phyloP scores from a whole-genome alignment of 192 early-diverging fungal genomes.

The Paraglomus occultum region DNA sequence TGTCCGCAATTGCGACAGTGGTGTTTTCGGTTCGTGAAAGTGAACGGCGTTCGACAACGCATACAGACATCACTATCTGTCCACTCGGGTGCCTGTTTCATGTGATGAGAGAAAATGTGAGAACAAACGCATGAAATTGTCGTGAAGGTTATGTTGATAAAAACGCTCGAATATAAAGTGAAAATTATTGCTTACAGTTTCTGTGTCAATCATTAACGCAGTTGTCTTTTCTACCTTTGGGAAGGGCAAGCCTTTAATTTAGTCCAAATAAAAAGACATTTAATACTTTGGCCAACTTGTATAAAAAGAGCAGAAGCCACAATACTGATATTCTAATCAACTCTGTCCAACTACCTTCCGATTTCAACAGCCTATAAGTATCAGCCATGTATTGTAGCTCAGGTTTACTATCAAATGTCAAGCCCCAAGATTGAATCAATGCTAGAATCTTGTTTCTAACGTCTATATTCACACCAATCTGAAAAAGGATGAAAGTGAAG shows the following conservation, averaged over 20 bases:
- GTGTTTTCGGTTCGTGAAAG: conserved; percentile 95
- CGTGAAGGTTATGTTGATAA: background rate
- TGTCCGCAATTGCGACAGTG: conserved; percentile 97
- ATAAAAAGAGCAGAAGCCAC: conserved; percentile 10
- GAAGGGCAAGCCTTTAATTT: conserved; percentile 54
- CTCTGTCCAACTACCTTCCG: conserved; percentile 49
- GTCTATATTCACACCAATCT: conserved; percentile 65
- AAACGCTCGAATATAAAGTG: background rate
- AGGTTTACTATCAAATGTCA: conserved; percentile 73
- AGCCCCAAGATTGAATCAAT: conserved; percentile 89
- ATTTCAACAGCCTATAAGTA: conserved; percentile 78
- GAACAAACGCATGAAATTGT: conserved; percentile 5
- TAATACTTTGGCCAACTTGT: conserved; percentile 30
- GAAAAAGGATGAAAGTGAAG: background rate
- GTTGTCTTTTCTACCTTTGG: conserved; percentile 65
- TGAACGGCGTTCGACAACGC: conserved; percentile 91
- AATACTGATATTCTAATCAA: conserved; percentile 1
- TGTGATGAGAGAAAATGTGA: background rate
- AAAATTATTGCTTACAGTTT: conserved; percentile 57
- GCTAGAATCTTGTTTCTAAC: conserved; percentile 73
- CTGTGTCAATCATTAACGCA: conserved; percentile 78
- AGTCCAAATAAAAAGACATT: too few species aligned
- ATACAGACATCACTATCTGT: conserved; percentile 91
- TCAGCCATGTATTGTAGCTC: conserved; percentile 79
- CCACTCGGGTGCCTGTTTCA: conserved; percentile 88